Evolutionary conservation across 2,329 filamentous ascomycete genomes (phyloP), one percentile per base, ranked within the genome.

Genomic region (Aspergillus alliaceus): DNA sequence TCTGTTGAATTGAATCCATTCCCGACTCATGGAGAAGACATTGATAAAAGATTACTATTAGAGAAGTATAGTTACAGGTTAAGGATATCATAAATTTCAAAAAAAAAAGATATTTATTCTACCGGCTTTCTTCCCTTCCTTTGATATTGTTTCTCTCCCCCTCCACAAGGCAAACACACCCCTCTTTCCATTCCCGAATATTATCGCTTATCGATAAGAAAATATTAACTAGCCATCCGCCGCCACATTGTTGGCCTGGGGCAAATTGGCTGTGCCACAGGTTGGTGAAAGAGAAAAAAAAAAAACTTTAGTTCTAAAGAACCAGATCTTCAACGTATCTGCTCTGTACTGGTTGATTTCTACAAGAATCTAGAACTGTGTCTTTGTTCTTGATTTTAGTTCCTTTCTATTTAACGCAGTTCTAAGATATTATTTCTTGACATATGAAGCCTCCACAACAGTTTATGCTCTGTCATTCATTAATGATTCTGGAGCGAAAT

Each of bases 161-260:
- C 37, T 24, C 37, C n/a, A n/a, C n/a, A n/a, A 40, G 24, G 4
- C 24, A 27, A 7, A 9, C 12, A 20, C 25, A 31, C 24, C 44
- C 44, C 44, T 47, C 44, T 31, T 42, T 27, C 39, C 39, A 15
- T 14, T 42, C 20, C 44, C 18, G 44, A 8, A 31, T 24, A 15
- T 14, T 8, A 14, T 31, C 31, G 29, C 52, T 58, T 58, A 58
- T 58, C 56, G 56, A 58, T 58, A 58, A 58, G 47, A 20, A 47
- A 29, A 47, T 18, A 39, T 20, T 39, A 20, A 20, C 5, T 29
- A 25, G 14, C 12, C 15, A 11, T 12, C 7, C 11, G 9, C 18
- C 14, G 31, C 27, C 39, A 47, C 39, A 44, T 34, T 39, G 42
- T 25, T 35, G n/a, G 47, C 52, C 52, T 52, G 47, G 47, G 47